Percentiles rank a stretch among this genome's conserved stretches.
Conservation (phyloP, 331 rosid species). For the Acacia concinna region DNA sequence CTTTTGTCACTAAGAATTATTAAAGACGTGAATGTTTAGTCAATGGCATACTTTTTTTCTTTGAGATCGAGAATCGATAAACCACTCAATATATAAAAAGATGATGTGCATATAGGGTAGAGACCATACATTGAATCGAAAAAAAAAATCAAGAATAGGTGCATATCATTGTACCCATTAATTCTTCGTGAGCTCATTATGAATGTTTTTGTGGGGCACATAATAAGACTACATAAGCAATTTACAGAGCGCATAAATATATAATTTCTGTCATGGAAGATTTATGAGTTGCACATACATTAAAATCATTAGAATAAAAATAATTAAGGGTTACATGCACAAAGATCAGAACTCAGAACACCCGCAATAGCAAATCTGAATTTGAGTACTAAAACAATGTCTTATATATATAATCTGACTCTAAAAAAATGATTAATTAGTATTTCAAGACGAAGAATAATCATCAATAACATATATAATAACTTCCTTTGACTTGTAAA, state of each 20-base stretch:
- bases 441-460: background rate
- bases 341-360: slow-evolving; percentile 1
- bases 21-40: background rate
- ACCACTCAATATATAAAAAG: background rate
- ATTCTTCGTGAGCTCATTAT: background rate
- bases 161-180: background rate
- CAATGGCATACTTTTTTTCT: background rate
- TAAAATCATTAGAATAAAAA: background rate
- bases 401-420: background rate
- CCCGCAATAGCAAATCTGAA: background rate
- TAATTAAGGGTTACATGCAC: background rate
- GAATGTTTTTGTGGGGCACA: background rate
- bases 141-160: background rate
- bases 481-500: background rate
- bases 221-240: background rate
- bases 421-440: background rate
- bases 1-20: background rate
- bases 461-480: background rate
- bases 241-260: background rate
- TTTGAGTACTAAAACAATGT: background rate
- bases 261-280: background rate
- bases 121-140: background rate
- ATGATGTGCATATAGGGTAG: background rate
- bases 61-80: background rate
- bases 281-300: background rate